These are phyloP conservation scores for Priceomyces haplophilus DNA, from an alignment of 805 yeast genomes.

Conservation along the genomic window DNA sequence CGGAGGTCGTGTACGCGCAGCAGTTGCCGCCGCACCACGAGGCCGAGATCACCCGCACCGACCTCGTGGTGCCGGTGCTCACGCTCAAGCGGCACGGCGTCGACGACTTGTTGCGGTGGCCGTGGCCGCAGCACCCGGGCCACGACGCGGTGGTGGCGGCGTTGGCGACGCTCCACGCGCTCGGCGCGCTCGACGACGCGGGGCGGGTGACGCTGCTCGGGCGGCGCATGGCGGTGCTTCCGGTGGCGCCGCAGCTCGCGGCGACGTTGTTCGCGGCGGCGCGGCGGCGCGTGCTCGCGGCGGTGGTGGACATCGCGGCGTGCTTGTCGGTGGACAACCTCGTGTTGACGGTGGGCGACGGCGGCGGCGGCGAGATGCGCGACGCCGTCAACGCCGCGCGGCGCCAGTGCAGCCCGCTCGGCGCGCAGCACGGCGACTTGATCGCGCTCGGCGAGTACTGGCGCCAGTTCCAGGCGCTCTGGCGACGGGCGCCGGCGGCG, in stretches of 20 bases:
- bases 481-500: conserved; percentile 44
- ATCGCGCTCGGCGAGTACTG: conserved; percentile 76
- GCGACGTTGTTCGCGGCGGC: conserved; percentile 76
- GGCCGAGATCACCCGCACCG: conserved; percentile 87
- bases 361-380: conserved; percentile 63
- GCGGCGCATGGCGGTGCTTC: conserved; percentile 81
- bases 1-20: conserved; percentile 63
- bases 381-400: conserved; percentile 82
- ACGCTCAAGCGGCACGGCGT: conserved; percentile 82
- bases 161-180: conserved; percentile 68
- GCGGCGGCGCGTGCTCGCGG: conserved; percentile 52
- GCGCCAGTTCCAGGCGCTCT: conserved; percentile 45
- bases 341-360: conserved; percentile 60
- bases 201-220: no score
- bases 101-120: conserved; percentile 79
- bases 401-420: conserved; percentile 64
- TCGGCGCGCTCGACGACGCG: conserved; percentile 81
- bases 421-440: conserved; percentile 78
- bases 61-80: conserved; percentile 78
- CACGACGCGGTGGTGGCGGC: conserved; percentile 73
- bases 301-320: conserved; percentile 84
- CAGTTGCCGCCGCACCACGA: conserved; percentile 74
- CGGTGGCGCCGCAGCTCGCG: conserved; percentile 88
- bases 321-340: conserved; percentile 92
- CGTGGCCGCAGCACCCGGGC: conserved; percentile 92